Base-by-base conservation (phyloP, 2,329 filamentous ascomycete genomes). In the Xylariaceae sp. region DNA sequence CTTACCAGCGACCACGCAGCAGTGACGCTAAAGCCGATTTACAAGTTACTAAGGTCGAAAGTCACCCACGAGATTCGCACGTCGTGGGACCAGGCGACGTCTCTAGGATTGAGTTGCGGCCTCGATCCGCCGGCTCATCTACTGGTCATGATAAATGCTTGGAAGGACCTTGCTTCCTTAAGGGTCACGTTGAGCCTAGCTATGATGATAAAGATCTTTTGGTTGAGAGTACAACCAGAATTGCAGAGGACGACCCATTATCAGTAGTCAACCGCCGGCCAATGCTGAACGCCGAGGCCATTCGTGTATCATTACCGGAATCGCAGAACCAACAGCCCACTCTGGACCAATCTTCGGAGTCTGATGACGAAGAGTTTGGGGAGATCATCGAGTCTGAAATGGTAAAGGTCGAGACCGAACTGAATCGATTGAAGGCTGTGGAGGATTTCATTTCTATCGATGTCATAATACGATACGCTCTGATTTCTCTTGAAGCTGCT, bases 311-410 rank as follows among this genome's bases (percentile, higher is more conserved):
- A 1, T 17, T 62, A 23, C 60, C 62, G 10, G 52, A 62, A 52
- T 77, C 75, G 59, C 69, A 71, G 55, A 64, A 69, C 4, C 66
- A 62, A 8, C 62, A 69, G 34, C 65, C 67, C 9, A 66, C 74
- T 9, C 63, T 73, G 3, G 76, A 78, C 51, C 74, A 76, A 56
- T 79, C 80, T 51, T 83, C 81, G 0, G 82, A 84, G 56, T 79
- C 77, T 10, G 64, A 78, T 54, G 80, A 85, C 49, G 82, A 85
- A 58, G 82, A 84, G 52, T 80, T 85, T 74, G 81, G 78, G 15
- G 80, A 82, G 55, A 81, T 81, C 60, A 83, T 85, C 56, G 76
- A 79, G 55, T 74, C 74, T 56, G 75, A 83, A 64, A 83, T 85
- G 44, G 70, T 74, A 48, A 80, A 83, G 67, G 76, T 78, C 1